Base-by-base conservation (phyloP, 495 filamentous ascomycete species). In the Neurospora sp. region DNA sequence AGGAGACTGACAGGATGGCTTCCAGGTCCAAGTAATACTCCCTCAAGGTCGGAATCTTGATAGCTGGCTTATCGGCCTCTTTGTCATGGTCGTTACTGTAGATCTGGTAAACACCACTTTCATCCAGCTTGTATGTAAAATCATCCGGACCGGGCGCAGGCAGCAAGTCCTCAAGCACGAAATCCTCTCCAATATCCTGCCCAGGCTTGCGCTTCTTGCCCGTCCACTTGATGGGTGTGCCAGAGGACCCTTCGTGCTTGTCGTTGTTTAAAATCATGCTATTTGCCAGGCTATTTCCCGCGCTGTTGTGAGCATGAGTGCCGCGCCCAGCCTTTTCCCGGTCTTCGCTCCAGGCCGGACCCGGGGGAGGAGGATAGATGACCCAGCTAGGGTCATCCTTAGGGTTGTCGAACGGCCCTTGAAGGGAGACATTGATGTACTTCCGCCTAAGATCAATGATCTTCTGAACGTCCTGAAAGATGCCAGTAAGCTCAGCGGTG, bases 1-100 rank as follows among this genome's bases (percentile, higher is more conserved):
- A 95, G 0, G 95, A 97, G 10, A 95, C 87, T 71, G 90, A 87
- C 46, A 96, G 85, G 68, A 98, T 87, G 27, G 90, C 83, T 75
- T 99, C 95, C n/a, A 98, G 84, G 80, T 98, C 96, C 83, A 97
- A 90, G 79, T 98, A 99, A 78, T 92, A 99, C 75, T 98, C 94
- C 76, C 92, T 90, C 75, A 98, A 86, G 3, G 93, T 95, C 3
- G 96, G 96, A 12, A 98, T 91, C 35, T 87, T 85, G 46, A 97
- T 89, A 14, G 93, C 87, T 0, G 95, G 94, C 11, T 85, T 83
- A 59, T 88, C 84, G 10, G 85, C 81, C 72, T 89, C 84, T n/a
- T 86, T 86, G 7, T 90, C 87, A 74, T 86, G 81, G 4, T 88
- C 82, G 40, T 87, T 89, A 76, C 94, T 90, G 78, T 91, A 98